phyloP scores from a whole-genome alignment of 2,329 filamentous ascomycete genomes.

The Stagonosporopsis chrysanthemi region DNA sequence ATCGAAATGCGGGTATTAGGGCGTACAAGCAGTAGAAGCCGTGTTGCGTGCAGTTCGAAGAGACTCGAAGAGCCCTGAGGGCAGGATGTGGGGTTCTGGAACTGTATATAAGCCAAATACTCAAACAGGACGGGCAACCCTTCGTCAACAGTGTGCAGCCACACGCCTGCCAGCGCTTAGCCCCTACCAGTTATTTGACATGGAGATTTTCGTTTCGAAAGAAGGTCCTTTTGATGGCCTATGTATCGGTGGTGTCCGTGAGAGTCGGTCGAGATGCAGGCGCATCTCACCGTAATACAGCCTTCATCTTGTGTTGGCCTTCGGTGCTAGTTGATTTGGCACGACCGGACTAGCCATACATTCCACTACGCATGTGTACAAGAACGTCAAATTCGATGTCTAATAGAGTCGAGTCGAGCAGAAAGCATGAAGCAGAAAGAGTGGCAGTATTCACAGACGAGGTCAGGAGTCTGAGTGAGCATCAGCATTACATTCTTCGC shows the following conservation, averaged over 20 bases:
- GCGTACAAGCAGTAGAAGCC: not conserved
- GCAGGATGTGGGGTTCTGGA: not conserved
- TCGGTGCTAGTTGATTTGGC: not conserved
- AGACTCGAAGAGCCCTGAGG: not conserved
- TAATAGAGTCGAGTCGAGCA: too few species aligned
- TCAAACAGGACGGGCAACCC: slow-evolving; percentile 9
- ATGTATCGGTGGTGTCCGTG: not conserved
- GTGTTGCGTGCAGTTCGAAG: not conserved
- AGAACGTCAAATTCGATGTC: not conserved
- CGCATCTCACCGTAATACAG: not conserved
- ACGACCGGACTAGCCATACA: not conserved
- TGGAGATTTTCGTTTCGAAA: not conserved
- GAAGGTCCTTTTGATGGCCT: not conserved
- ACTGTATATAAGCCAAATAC: slow-evolving; percentile 3
- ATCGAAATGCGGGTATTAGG: not conserved
- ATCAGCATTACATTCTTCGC: slow-evolving; percentile 8
- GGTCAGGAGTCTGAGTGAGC: slow-evolving; percentile 7
- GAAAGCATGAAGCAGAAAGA: not conserved
- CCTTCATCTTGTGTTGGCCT: not conserved
- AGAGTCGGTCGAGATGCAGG: not conserved
- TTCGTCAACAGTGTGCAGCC: slow-evolving; percentile 2
- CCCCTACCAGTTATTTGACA: not conserved
- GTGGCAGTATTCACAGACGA: not conserved
- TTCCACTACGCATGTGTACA: not conserved
- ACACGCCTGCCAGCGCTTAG: slow-evolving; percentile 2